phyloP scores from a whole-genome alignment of 2,329 filamentous ascomycete genomes.

The Pseudogymnoascus sp. region DNA sequence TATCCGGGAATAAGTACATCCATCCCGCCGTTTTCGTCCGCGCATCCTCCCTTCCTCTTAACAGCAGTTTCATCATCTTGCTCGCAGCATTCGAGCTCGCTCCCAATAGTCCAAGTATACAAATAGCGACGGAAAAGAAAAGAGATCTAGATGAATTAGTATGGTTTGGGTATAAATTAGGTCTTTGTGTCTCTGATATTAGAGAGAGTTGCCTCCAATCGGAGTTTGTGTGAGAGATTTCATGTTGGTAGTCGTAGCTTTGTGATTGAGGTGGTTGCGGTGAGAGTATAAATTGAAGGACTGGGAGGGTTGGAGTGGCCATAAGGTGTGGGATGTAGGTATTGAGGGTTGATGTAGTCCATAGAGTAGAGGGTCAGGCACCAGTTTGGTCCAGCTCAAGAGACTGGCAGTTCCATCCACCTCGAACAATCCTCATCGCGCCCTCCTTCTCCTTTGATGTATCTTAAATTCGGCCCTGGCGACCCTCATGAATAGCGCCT shows the following conservation, averaged over 20 bases:
- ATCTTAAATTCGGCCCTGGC: constrained; percentile 78
- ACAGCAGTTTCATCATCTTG: neutral
- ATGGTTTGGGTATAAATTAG: constrained; percentile 6
- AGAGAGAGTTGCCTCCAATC: neutral
- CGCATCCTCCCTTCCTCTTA: neutral
- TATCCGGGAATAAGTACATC: neutral
- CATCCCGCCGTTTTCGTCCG: neutral
- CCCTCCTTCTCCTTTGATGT: constrained; percentile 39
- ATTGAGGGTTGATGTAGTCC: neutral
- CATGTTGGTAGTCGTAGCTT: neutral
- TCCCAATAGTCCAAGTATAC: neutral
- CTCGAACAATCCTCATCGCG: neutral
- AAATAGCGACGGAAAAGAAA: constrained; percentile 1
- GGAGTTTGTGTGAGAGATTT: neutral
- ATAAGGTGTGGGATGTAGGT: neutral
- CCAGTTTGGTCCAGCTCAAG: neutral
- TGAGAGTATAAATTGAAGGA: neutral
- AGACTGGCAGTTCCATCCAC: neutral
- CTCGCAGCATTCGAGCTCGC: neutral
- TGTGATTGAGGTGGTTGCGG: neutral
- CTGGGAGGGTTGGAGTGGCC: neutral
- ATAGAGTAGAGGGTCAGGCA: neutral
- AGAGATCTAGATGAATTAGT: neutral
- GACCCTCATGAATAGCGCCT: constrained; percentile 87
- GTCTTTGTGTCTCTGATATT: neutral